Conservation (phyloP, 2,329 filamentous ascomycete species). For the Sclerotinia trifoliorum region DNA sequence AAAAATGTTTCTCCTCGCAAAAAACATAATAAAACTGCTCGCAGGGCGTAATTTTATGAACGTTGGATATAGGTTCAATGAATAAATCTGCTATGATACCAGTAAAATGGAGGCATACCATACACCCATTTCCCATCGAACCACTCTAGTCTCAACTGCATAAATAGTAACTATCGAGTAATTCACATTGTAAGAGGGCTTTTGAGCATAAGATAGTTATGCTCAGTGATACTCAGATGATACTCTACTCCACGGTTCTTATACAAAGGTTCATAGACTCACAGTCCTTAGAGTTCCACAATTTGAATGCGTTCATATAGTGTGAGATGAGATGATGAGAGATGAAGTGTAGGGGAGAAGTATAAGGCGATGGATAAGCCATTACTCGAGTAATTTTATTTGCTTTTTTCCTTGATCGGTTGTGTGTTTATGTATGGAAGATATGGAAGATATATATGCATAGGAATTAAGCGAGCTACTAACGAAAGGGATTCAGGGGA, state of each 20-base stretch:
- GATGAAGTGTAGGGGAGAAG: neutral
- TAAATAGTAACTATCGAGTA: too few species aligned
- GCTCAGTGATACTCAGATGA: neutral
- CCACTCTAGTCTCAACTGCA: neutral
- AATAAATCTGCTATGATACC: neutral
- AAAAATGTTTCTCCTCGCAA: neutral
- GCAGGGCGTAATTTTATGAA: constrained; percentile 1
- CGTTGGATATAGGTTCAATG: neutral
- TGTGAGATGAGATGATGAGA: neutral
- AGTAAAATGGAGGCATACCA: neutral
- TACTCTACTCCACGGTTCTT: too few species aligned
- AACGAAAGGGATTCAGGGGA: too few species aligned
- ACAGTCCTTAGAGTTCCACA: neutral
- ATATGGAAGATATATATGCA: too few species aligned
- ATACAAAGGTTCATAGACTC: neutral
- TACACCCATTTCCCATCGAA: neutral
- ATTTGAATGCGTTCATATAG: neutral
- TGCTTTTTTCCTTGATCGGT: neutral
- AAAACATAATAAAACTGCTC: neutral
- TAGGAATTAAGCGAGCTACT: too few species aligned
- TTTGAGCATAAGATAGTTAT: too few species aligned
- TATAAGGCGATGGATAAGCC: neutral
- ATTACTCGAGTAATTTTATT: neutral
- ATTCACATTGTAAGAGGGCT: too few species aligned
- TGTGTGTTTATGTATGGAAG: neutral